phyloP scores from a whole-genome alignment of 2,329 filamentous ascomycete genomes.

The Cyphellophora europaea region DNA sequence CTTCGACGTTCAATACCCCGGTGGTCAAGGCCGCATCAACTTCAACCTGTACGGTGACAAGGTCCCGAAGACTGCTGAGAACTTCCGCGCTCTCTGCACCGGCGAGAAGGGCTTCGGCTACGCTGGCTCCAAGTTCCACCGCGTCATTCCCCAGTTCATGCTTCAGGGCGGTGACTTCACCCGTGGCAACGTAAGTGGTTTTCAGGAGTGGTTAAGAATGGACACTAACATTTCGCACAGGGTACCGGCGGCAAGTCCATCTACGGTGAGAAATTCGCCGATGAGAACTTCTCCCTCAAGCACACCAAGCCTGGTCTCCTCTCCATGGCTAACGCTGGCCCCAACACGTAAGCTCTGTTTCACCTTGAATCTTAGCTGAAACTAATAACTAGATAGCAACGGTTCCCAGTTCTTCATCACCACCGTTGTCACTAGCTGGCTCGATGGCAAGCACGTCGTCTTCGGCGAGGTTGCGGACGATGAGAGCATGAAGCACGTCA shows the following conservation, averaged over 20 bases:
- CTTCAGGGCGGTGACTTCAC: slow-evolving; percentile 63
- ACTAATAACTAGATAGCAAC: slow-evolving; percentile 42
- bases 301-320: slow-evolving; percentile 56
- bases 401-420: slow-evolving; percentile 68
- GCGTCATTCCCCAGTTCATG: slow-evolving; percentile 63
- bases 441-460: slow-evolving; percentile 62
- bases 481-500: slow-evolving; percentile 45
- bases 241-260: slow-evolving; percentile 60
- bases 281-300: slow-evolving; percentile 64
- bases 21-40: slow-evolving; percentile 67
- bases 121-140: slow-evolving; percentile 58
- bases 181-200: slow-evolving; percentile 61
- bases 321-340: slow-evolving; percentile 59
- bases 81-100: slow-evolving; percentile 56
- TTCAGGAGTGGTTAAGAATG: slow-evolving; percentile 68
- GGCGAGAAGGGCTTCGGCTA: slow-evolving; percentile 61
- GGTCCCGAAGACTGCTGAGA: slow-evolving; percentile 77
- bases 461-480: slow-evolving; percentile 54
- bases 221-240: slow-evolving; percentile 63
- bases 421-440: slow-evolving; percentile 56
- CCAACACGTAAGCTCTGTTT: slow-evolving; percentile 60
- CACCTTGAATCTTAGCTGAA: background rate
- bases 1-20: slow-evolving; percentile 62
- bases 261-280: slow-evolving; percentile 57
- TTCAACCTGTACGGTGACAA: slow-evolving; percentile 80